A percentile compares a stretch with the other conserved stretches of the same genome.
Evolutionary conservation across 352 stramenopile species (phyloP).

Genomic region (Saprolegnia parasitica): DNA sequence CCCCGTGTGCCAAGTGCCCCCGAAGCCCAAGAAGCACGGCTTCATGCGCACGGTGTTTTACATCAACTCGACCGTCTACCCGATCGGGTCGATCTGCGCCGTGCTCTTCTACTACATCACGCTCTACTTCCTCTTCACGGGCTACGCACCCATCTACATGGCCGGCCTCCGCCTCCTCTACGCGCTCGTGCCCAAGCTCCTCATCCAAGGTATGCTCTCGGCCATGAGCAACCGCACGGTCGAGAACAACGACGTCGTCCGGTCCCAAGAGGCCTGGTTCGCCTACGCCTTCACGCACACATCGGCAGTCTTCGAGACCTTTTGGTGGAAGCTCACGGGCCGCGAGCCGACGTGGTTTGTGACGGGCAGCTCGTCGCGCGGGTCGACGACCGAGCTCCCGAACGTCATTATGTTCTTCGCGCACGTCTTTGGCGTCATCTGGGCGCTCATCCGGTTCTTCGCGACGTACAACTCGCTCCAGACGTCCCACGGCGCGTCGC

Average conservation of each 20-base stretch:
- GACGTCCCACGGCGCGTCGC: slow-evolving; percentile 68
- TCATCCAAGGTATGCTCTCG: slow-evolving; percentile 66
- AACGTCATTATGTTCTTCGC: slow-evolving; percentile 81
- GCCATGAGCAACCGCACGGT: slow-evolving; percentile 71
- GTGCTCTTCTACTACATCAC: slow-evolving; percentile 84
- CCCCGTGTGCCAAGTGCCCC: slow-evolving; percentile 60
- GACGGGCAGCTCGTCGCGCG: slow-evolving; percentile 55
- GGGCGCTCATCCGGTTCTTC: slow-evolving; percentile 77
- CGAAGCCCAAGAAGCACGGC: slow-evolving; percentile 74
- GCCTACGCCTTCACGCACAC: slow-evolving; percentile 81
- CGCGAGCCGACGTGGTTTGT: slow-evolving; percentile 65
- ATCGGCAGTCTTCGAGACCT: slow-evolving; percentile 60
- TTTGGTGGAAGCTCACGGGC: slow-evolving; percentile 81
- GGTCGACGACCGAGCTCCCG: slow-evolving; percentile 65
- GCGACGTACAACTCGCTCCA: slow-evolving; percentile 67
- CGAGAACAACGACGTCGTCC: slow-evolving; percentile 76
- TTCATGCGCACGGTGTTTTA: slow-evolving; percentile 85
- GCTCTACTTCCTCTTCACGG: slow-evolving; percentile 82
- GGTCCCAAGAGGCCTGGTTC: slow-evolving; percentile 73
- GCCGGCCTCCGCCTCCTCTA: slow-evolving; percentile 61
- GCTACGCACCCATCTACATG: slow-evolving; percentile 77
- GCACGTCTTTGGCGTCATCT: slow-evolving; percentile 66
- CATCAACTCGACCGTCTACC: slow-evolving; percentile 77
- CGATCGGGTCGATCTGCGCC: slow-evolving; percentile 64
- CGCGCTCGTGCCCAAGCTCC: slow-evolving; percentile 65